These are phyloP conservation scores for Termitomyces titanicus DNA, from an alignment of 768 basidiomycete species.

Conservation along the genomic window DNA sequence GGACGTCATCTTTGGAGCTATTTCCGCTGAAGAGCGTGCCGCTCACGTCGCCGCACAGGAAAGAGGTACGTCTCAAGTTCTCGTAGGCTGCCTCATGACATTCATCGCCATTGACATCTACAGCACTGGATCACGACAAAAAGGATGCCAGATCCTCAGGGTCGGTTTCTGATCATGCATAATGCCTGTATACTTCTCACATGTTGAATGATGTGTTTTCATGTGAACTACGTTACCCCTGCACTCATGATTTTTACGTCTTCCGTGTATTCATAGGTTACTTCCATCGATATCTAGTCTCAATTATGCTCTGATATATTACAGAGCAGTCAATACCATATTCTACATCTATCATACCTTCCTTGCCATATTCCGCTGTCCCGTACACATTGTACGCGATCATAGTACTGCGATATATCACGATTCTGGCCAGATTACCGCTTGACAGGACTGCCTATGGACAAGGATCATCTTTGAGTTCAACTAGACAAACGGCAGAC, in stretches of 20 bases:
- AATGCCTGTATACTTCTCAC: not conserved
- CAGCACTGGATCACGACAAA: conserved; percentile 3
- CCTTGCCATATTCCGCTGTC: too few species aligned
- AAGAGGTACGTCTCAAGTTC: conserved; percentile 21
- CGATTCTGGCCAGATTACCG: too few species aligned
- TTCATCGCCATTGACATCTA: not conserved
- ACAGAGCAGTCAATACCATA: too few species aligned
- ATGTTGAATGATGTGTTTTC: not conserved
- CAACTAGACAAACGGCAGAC: too few species aligned
- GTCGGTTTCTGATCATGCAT: not conserved
- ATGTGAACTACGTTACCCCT: not conserved
- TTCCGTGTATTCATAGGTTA: not conserved
- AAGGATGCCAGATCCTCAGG: not conserved
- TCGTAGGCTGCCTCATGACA: not conserved
- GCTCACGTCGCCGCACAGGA: conserved; percentile 48
- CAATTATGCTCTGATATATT: too few species aligned
- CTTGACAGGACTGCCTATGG: too few species aligned
- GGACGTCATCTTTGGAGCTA: conserved; percentile 53
- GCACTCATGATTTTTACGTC: not conserved
- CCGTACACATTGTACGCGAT: too few species aligned
- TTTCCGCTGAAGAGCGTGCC: conserved; percentile 50
- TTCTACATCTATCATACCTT: not conserved
- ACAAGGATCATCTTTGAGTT: too few species aligned
- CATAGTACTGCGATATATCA: too few species aligned
- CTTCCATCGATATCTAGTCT: not conserved